Evolutionary conservation across 2,329 filamentous ascomycete species (phyloP).

Genomic region (Nemania sp.): DNA sequence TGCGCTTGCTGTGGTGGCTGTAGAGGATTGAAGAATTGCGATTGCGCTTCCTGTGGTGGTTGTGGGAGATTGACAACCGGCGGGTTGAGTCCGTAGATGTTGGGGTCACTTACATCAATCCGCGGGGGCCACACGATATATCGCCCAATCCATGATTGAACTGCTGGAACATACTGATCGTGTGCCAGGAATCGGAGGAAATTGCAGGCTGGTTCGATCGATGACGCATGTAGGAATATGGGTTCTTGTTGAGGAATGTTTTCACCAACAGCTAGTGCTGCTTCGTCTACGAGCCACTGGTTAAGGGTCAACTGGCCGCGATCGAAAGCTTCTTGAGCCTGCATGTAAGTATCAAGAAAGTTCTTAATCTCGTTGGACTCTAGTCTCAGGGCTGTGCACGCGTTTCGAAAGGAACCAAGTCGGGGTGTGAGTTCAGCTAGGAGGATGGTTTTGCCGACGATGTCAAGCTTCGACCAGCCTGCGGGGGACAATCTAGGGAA

Average conservation of each 20-base stretch:
- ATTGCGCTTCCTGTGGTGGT: background rate
- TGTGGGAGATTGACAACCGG: slow-evolving; percentile 2
- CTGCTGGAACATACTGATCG: background rate
- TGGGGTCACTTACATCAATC: slow-evolving; percentile 7
- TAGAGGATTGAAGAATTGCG: slow-evolving; percentile 5
- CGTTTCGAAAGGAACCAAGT: slow-evolving; percentile 27
- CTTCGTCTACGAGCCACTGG: slow-evolving; percentile 26
- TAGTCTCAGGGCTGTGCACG: slow-evolving; percentile 22
- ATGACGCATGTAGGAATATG: slow-evolving; percentile 16
- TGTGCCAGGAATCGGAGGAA: slow-evolving; percentile 26
- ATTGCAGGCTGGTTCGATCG: slow-evolving; percentile 30
- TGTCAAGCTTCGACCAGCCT: slow-evolving; percentile 33
- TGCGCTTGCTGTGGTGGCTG: background rate
- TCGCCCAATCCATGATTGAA: slow-evolving; percentile 17
- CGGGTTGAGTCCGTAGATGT: slow-evolving; percentile 14
- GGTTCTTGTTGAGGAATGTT: slow-evolving; percentile 33
- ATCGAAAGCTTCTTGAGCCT: too few species aligned
- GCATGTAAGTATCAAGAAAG: slow-evolving; percentile 25
- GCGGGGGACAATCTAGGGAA: slow-evolving; percentile 11
- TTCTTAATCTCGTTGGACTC: slow-evolving; percentile 25
- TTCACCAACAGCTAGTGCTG: background rate
- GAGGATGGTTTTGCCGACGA: slow-evolving; percentile 31
- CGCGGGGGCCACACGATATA: slow-evolving; percentile 25
- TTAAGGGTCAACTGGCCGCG: slow-evolving; percentile 13
- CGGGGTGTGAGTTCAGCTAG: slow-evolving; percentile 16